Percentiles rank a stretch among this genome's conserved stretches.
These are phyloP conservation scores for Lipomyces sp. DNA, from an alignment of 805 yeast species.

Conservation along the genomic window DNA sequence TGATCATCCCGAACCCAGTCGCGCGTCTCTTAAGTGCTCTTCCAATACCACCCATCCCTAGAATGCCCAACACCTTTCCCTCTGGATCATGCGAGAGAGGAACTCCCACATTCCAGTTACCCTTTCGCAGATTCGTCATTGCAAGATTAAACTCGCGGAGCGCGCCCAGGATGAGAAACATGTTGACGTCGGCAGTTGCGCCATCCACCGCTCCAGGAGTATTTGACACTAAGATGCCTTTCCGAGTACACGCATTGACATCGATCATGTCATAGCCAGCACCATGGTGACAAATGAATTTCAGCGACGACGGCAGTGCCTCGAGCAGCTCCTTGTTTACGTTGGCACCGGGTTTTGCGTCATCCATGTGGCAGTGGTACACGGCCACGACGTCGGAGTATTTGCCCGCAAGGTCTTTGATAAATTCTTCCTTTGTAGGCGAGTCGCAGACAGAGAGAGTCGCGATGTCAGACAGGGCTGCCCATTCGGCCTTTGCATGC, in stretches of 20 bases:
- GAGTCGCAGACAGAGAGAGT: slow-evolving; percentile 27
- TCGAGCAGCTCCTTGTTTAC: slow-evolving; percentile 64
- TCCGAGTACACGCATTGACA: slow-evolving; percentile 55
- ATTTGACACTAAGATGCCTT: slow-evolving; percentile 65
- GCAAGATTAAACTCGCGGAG: slow-evolving; percentile 70
- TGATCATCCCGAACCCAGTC: slow-evolving; percentile 76
- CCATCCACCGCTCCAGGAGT: slow-evolving; percentile 68
- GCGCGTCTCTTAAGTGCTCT: slow-evolving; percentile 74
- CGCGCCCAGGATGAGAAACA: slow-evolving; percentile 64
- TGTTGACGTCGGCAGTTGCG: slow-evolving; percentile 75
- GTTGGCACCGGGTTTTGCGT: slow-evolving; percentile 58
- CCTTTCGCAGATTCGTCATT: slow-evolving; percentile 57
- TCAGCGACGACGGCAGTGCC: slow-evolving; percentile 60
- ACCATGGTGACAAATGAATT: slow-evolving; percentile 65
- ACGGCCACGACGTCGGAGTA: slow-evolving; percentile 51
- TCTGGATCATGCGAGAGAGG: slow-evolving; percentile 75
- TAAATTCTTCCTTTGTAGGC: slow-evolving; percentile 46
- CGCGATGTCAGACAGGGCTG: slow-evolving; percentile 49
- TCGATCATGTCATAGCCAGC: slow-evolving; percentile 77
- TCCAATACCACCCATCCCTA: slow-evolving; percentile 92
- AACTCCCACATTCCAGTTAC: slow-evolving; percentile 66
- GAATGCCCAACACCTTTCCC: slow-evolving; percentile 75
- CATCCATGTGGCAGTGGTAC: slow-evolving; percentile 51
- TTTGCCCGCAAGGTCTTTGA: slow-evolving; percentile 48
- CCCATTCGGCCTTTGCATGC: slow-evolving; percentile 71